Evolutionary conservation across 768 basidiomycete species (phyloP), one percentile per base, ranked within the genome.

Genomic region (Termitomyces sp.): DNA sequence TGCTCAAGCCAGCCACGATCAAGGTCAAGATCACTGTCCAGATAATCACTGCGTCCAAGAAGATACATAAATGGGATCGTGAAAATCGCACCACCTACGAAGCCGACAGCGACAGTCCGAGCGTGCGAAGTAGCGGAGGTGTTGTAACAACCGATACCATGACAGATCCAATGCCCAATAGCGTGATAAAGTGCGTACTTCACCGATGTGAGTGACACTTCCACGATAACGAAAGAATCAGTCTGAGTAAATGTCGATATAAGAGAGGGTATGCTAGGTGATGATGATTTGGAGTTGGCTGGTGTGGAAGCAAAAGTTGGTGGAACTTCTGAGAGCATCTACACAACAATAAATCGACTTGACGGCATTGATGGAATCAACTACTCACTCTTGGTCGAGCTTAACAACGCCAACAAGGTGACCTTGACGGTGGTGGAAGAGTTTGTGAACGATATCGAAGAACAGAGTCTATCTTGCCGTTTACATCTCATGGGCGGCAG

Each of bases 121-220:
- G 45, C 39, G 23, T 45, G 40, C 23, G 48, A 58, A 32, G 54
- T 35, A 25, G 37, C 47, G 37, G 54, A 55, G 21, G 35, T 28
- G 41, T 49, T 25, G 37, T n/a, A n/a, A 19, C 27, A n/a, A 27
- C 49, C 35, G 25, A 27, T 23, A 12, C 11, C 12, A 23, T 23
- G 35, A n/a, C 60, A 40, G 37, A 47, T 25, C 4, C 47, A 51
- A 48, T 57, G 47, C 2, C 59, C 61, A 43, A 60, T 25, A 21
- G 42, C 50, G 27, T 64, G 63, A 52, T 64, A 64, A 35, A 59
- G 50, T 10, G 63, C 63, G 46, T 62, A 64, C 25, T 64, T 64
- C 39, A 64, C 59, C 2, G 63, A 62, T 41, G 61, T 62, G 55
- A 64, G 55, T 8, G 55, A 60, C 40, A 57, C 55, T 51, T 64